Percentiles rank a stretch among this genome's conserved stretches.
phyloP scores from a whole-genome alignment of 2,329 filamentous ascomycete species.

The Fusarium sp. region DNA sequence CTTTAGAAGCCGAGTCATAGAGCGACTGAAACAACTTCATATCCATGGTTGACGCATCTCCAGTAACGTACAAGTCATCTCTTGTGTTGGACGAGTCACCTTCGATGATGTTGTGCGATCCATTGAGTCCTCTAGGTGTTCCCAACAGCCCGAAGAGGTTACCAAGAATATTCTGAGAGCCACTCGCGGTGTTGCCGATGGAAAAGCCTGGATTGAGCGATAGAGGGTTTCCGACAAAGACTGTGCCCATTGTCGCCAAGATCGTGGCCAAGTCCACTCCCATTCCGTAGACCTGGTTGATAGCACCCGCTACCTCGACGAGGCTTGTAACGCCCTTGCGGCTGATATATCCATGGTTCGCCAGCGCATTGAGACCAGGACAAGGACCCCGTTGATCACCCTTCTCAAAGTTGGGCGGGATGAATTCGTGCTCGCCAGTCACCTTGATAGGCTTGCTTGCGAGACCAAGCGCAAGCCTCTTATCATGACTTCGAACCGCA shows the following conservation, averaged over 20 bases:
- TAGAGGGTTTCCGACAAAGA: conserved; percentile 18
- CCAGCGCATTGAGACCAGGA: conserved; percentile 49
- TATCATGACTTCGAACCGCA: not conserved
- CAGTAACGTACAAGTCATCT: conserved; percentile 12
- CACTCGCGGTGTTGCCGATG: not conserved
- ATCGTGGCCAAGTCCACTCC: conserved; percentile 2
- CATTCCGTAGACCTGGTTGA: conserved; percentile 26
- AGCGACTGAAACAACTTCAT: conserved; percentile 5
- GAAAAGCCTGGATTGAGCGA: conserved; percentile 18
- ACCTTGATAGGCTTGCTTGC: conserved; percentile 7
- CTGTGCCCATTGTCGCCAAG: conserved; percentile 6
- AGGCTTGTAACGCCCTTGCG: conserved; percentile 32
- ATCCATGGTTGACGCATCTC: conserved; percentile 10
- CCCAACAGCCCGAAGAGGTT: conserved; percentile 8
- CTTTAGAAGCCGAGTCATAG: conserved; percentile 3
- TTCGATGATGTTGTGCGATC: conserved; percentile 20
- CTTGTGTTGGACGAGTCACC: conserved; percentile 17
- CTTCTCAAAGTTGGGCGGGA: conserved; percentile 36
- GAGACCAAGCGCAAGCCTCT: not conserved
- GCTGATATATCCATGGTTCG: conserved; percentile 49
- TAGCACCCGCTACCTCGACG: conserved; percentile 15
- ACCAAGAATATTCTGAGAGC: conserved; percentile 4
- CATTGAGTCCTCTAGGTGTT: conserved; percentile 9
- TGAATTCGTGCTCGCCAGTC: conserved; percentile 37
- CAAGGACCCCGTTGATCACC: conserved; percentile 45